Conservation (phyloP, 1,284 basidiomycete genomes). For the Salmacisia buchloeana region DNA sequence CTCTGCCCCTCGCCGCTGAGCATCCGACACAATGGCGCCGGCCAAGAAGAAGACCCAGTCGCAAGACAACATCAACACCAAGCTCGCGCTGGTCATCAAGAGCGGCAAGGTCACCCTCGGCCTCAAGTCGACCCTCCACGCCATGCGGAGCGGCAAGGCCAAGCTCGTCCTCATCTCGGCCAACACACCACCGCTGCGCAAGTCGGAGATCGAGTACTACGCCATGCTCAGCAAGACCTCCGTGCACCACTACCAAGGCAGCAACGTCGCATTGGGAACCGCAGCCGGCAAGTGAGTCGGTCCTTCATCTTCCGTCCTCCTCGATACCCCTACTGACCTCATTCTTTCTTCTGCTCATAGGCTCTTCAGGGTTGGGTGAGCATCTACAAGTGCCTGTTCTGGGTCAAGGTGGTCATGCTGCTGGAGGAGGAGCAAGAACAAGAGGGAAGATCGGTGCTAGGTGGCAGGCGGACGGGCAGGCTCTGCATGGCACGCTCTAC, state of each 20-base stretch:
- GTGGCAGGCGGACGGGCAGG: no score
- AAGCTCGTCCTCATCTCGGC: conserved; percentile 98
- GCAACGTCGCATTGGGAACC: conserved; percentile 95
- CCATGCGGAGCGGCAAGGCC: conserved; percentile 97
- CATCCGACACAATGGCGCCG: conserved; percentile 57
- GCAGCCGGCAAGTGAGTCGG: conserved; percentile 74
- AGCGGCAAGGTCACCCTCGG: conserved; percentile 57
- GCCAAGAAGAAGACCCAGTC: conserved; percentile 68
- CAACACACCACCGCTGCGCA: conserved; percentile 97
- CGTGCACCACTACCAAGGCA: conserved; percentile 88
- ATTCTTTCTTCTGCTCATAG: neutral
- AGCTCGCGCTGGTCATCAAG: conserved; percentile 96
- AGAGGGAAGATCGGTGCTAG: no score
- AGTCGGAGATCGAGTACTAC: conserved; percentile 99
- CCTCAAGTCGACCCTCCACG: conserved; percentile 75
- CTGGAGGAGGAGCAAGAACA: neutral
- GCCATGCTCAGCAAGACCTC: conserved; percentile 95
- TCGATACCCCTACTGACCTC: neutral
- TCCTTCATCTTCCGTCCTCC: neutral
- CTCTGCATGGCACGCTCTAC: no score
- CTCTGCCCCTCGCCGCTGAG: no score
- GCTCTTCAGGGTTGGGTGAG: conserved; percentile 94
- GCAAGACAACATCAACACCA: conserved; percentile 84
- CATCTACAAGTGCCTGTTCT: conserved; percentile 30
- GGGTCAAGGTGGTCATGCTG: neutral